Evolutionary conservation across 495 filamentous ascomycete species (phyloP), one percentile per base, ranked within the genome.

Genomic region (Jackrogersella minutella): DNA sequence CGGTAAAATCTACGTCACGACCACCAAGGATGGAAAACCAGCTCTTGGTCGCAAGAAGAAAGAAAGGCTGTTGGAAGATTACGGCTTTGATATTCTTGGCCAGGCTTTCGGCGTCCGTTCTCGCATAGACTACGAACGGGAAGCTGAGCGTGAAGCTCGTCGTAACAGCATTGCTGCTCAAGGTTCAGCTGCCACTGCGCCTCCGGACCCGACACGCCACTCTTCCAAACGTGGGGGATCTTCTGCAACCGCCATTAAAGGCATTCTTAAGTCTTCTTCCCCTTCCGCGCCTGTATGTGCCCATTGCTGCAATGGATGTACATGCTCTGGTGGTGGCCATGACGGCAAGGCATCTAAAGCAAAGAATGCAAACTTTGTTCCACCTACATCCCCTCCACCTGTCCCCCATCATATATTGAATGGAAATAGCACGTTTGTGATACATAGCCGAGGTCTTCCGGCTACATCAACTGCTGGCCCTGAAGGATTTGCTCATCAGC

Each of bases 41-140:
- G 69, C 61, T 21, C 31, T 68, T 10, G 66, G 56, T 19, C 66
- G 70, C n/a, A 70, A 68, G 52, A 74, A 72, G 33, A 10, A 11
- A 16, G 50, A 49, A 1, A 63, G 40, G 5, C 46, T 64, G 4
- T 28, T 65, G 26, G 30, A 68, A 39, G 61, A 69, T 17, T 56
- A 28, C 9, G 70, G 61, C 2, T 66, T 64, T 22, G 66, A 68
- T 28, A 44, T 64, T 5, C 34, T 70, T 2, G 61, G 61, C 43
- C 53, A 68, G 14, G 52, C 24, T 14, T 47, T 72, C 7, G 66
- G 58, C 4, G 37, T 64, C 24, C 62, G 56, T 14, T 72, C 72
- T 40, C 69, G 63, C 19, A 51, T 31, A n/a, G 63, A 49, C 7
- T 31, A 30, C 9, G 44, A 49, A 16, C 22, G 44, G 21, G 14